Conservation (phyloP, 805 yeast genomes). For the Wickerhamiella domercqiae region DNA sequence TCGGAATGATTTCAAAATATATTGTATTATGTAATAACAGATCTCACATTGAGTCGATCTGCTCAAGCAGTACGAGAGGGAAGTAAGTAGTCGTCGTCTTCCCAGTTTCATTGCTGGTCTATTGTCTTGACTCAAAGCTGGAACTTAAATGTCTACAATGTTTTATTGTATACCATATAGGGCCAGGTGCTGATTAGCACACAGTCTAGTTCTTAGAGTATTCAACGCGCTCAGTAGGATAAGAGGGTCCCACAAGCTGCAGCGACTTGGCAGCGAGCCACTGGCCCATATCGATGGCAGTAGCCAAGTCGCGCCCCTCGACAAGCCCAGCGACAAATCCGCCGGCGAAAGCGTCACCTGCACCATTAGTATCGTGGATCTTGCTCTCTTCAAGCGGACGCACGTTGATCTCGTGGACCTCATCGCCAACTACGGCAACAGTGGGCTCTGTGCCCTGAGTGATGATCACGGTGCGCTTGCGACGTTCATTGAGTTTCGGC, state of each 20-base stretch:
- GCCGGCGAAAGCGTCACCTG: slow-evolving; percentile 95
- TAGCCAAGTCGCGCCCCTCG: slow-evolving; percentile 43
- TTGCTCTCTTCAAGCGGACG: slow-evolving; percentile 50
- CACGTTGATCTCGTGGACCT: slow-evolving; percentile 38
- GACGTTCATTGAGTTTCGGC: slow-evolving; percentile 54
- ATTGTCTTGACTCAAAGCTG: no score
- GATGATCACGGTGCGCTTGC: slow-evolving; percentile 76
- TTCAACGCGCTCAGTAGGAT: slow-evolving; percentile 34
- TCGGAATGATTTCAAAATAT: no score
- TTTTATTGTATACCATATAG: no score
- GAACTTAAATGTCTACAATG: no score
- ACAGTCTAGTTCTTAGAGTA: not conserved
- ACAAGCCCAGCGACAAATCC: slow-evolving; percentile 85
- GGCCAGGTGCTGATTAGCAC: no score
- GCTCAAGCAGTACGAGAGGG: not conserved
- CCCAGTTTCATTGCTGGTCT: no score
- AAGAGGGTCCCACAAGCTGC: slow-evolving; percentile 89
- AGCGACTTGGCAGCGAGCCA: slow-evolving; percentile 90
- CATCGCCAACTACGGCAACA: slow-evolving; percentile 49
- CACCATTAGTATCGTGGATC: slow-evolving; percentile 91
- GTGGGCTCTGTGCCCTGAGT: slow-evolving; percentile 95
- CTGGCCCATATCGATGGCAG: slow-evolving; percentile 63
- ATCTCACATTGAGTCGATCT: not conserved
- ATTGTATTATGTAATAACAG: no score
- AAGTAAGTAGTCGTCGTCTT: not conserved